Evolutionary conservation across 768 basidiomycete species (phyloP).

Genomic region (Tulasnella sp.): DNA sequence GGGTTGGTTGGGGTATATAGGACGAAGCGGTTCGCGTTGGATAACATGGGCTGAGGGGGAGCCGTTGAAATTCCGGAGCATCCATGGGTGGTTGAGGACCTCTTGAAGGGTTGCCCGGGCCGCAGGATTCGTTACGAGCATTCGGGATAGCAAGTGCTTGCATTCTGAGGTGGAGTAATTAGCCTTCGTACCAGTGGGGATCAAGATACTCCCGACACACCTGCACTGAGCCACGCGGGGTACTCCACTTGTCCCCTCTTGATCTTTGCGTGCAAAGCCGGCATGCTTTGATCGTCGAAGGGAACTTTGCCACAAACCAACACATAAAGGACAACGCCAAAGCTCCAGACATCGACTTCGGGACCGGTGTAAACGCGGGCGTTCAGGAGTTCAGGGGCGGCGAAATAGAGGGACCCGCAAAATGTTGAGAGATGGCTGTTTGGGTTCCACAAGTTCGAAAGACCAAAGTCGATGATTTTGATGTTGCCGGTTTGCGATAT

Average conservation of each 20-base stretch:
- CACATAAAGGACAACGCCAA: constrained; percentile 95
- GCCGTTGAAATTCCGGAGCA: constrained; percentile 76
- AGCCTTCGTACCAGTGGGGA: not conserved
- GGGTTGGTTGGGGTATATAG: not conserved
- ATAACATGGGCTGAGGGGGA: constrained; percentile 80
- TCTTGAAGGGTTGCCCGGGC: constrained; percentile 76
- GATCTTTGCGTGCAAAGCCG: constrained; percentile 97
- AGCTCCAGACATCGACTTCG: constrained; percentile 98
- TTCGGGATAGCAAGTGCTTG: constrained; percentile 84
- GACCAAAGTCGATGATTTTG: constrained; percentile 99
- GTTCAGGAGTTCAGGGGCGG: constrained; percentile 93
- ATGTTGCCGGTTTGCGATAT: constrained; percentile 98
- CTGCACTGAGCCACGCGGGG: constrained; percentile 90
- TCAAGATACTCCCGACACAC: constrained; percentile 37
- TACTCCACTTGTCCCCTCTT: constrained; percentile 96
- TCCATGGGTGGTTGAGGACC: constrained; percentile 85
- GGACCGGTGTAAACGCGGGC: constrained; percentile 96
- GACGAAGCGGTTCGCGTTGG: constrained; percentile 77
- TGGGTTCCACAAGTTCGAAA: constrained; percentile 93
- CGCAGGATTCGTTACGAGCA: constrained; percentile 92
- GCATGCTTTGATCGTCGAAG: constrained; percentile 99
- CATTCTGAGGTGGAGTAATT: constrained; percentile 54
- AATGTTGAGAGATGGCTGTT: constrained; percentile 78
- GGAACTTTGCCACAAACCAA: constrained; percentile 98
- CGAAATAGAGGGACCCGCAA: constrained; percentile 97